These are phyloP conservation scores for Ceratonia siliqua DNA, from an alignment of 306 rosid species.

Conservation along the genomic window DNA sequence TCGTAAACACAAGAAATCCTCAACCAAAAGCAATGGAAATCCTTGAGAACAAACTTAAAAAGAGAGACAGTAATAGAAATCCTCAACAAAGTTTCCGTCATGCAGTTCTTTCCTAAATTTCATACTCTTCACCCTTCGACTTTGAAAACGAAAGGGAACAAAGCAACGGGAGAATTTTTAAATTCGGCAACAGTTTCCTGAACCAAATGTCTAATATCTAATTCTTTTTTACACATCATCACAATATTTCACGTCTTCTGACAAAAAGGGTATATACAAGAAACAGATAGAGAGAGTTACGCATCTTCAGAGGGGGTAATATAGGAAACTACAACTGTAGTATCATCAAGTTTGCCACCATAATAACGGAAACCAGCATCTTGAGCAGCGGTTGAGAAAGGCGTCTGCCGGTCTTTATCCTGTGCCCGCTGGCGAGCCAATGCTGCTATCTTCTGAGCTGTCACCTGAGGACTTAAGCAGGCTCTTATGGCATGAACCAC, in stretches of 20 bases:
- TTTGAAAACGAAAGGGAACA: too few species aligned
- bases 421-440: conserved; percentile 81
- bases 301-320: conserved; percentile 36
- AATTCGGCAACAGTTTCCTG: not conserved
- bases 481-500: conserved; percentile 76
- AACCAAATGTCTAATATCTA: not conserved
- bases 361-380: conserved; percentile 76
- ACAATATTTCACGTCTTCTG: not conserved
- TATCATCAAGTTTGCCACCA: conserved; percentile 81
- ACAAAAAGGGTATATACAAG: conserved; percentile 20
- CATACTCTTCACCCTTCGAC: too few species aligned
- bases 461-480: conserved; percentile 67
- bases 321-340: conserved; percentile 67
- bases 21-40: too few species aligned
- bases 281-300: conserved; percentile 9
- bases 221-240: not conserved
- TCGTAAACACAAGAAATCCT: too few species aligned
- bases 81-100: too few species aligned
- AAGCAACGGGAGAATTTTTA: not conserved
- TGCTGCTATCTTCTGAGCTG: conserved; percentile 86
- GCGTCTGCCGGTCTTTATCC: conserved; percentile 73
- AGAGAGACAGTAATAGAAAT: too few species aligned
- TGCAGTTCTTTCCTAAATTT: too few species aligned
- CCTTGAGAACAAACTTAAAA: too few species aligned
- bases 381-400: conserved; percentile 78